phyloP scores from a whole-genome alignment of 2,329 filamentous ascomycete genomes.

The Emergomyces africanus region DNA sequence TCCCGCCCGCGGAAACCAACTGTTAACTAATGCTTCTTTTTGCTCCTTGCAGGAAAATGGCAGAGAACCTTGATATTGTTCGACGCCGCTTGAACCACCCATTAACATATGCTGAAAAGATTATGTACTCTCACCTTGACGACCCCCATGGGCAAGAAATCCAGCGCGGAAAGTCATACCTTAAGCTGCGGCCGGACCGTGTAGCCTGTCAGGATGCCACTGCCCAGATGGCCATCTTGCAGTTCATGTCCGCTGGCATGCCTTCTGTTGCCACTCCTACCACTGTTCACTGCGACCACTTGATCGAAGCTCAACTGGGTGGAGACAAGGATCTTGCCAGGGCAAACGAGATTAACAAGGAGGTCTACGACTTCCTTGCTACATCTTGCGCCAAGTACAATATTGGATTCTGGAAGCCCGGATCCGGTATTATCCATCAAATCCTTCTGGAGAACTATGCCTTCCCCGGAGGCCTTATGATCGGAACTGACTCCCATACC shows the following conservation, averaged over 20 bases:
- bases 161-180: conserved; percentile 86
- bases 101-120: conserved; percentile 94
- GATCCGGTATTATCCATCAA: conserved; percentile 98
- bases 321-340: conserved; percentile 86
- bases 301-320: conserved; percentile 95
- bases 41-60: conserved; percentile 66
- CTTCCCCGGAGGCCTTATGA: conserved; percentile 95
- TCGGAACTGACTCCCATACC: conserved; percentile 96
- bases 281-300: conserved; percentile 97
- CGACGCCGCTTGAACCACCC: conserved; percentile 81
- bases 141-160: conserved; percentile 94
- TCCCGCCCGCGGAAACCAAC: not conserved
- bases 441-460: conserved; percentile 98
- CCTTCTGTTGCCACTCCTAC: conserved; percentile 84
- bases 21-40: conserved; percentile 14
- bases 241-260: conserved; percentile 99
- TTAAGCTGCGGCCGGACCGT: conserved; percentile 92
- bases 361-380: conserved; percentile 96
- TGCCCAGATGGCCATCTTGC: conserved; percentile 97
- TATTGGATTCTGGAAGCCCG: conserved; percentile 99
- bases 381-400: conserved; percentile 97
- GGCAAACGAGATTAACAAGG: conserved; percentile 91
- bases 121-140: conserved; percentile 96
- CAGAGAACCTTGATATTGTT: conserved; percentile 88
- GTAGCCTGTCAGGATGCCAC: conserved; percentile 99